phyloP scores from a whole-genome alignment of 2,329 filamentous ascomycete species.

The Ophioceras dolichostomum region DNA sequence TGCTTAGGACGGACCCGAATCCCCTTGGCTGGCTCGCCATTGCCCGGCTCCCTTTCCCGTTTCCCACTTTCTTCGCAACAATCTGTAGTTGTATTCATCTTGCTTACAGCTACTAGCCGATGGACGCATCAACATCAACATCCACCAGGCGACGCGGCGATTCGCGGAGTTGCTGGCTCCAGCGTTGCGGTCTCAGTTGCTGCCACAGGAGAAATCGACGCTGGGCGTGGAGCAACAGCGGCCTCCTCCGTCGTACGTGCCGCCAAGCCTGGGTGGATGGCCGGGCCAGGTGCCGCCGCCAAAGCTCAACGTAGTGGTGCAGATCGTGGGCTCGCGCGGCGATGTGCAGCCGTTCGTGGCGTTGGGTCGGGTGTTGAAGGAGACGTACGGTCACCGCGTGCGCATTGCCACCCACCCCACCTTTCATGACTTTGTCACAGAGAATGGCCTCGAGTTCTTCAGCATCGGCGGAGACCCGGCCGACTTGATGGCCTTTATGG shows the following conservation, averaged over 20 bases:
- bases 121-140: conserved; percentile 68
- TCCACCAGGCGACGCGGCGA: conserved; percentile 56
- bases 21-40: too few species aligned
- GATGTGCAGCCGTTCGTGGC: conserved; percentile 69
- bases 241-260: conserved; percentile 58
- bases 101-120: conserved; percentile 35
- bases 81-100: conserved; percentile 5
- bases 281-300: conserved; percentile 45
- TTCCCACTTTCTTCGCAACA: too few species aligned
- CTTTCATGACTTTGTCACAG: conserved; percentile 56
- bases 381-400: conserved; percentile 57
- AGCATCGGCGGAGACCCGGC: conserved; percentile 64
- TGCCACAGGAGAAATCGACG: conserved; percentile 2
- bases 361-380: conserved; percentile 51
- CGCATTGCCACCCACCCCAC: conserved; percentile 60
- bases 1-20: too few species aligned
- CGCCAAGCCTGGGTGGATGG: conserved; percentile 56
- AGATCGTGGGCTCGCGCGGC: conserved; percentile 62
- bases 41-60: too few species aligned
- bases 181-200: conserved; percentile 43
- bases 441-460: conserved; percentile 65
- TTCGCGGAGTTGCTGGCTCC: conserved; percentile 57
- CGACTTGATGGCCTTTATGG: conserved; percentile 80
- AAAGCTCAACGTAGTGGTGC: conserved; percentile 57
- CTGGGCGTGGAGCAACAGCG: conserved; percentile 33